phyloP scores from a whole-genome alignment of 1,284 basidiomycete genomes.

The Microbotryum intermedium region DNA sequence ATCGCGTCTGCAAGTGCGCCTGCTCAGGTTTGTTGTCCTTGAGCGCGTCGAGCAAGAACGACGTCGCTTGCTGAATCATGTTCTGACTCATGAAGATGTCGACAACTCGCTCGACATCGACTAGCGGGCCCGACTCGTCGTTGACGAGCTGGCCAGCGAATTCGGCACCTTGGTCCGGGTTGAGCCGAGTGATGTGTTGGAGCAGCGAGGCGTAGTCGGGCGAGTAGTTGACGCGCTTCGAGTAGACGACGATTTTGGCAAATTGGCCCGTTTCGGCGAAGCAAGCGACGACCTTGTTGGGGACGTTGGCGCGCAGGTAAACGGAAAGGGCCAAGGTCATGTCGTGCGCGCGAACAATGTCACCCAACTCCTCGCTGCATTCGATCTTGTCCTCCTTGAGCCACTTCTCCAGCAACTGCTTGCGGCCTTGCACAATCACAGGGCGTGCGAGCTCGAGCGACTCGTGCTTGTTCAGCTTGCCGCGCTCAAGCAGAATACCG shows the following conservation, averaged over 20 bases:
- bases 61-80: constrained; percentile 98
- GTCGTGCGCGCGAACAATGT: constrained; percentile 90
- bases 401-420: constrained; percentile 98
- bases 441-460: constrained; percentile 93
- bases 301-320: constrained; percentile 94
- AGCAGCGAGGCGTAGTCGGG: constrained; percentile 93
- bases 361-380: constrained; percentile 96
- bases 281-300: constrained; percentile 94
- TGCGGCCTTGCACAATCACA: constrained; percentile 91
- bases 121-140: constrained; percentile 83
- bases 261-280: constrained; percentile 98
- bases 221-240: constrained; percentile 91
- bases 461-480: constrained; percentile 93
- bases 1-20: constrained; percentile 86
- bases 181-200: constrained; percentile 93
- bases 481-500: constrained; percentile 93
- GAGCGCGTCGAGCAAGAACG: constrained; percentile 95
- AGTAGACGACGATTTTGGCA: constrained; percentile 96
- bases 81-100: constrained; percentile 99
- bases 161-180: constrained; percentile 96
- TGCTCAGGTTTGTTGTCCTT: constrained; percentile 99
- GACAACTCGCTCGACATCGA: constrained; percentile 89
- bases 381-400: constrained; percentile 99
- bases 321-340: constrained; percentile 99
- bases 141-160: constrained; percentile 93